phyloP scores from a whole-genome alignment of 2,329 filamentous ascomycete species.

The Fusarium domesticum region DNA sequence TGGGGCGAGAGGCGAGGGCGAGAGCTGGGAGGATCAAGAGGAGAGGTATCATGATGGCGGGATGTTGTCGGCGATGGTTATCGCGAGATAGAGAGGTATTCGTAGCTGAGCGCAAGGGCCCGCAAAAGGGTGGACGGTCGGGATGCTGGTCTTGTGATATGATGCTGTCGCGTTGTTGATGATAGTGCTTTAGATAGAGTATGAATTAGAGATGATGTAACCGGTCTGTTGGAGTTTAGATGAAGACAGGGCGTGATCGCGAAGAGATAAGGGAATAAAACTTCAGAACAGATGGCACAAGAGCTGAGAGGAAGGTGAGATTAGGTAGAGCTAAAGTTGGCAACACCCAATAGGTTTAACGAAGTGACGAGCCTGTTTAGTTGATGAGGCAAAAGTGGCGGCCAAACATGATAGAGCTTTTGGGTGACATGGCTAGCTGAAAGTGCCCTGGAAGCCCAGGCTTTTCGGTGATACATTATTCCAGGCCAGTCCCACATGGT shows the following conservation, averaged over 20 bases:
- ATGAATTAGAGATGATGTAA: no score
- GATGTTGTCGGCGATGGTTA: slow-evolving; percentile 1
- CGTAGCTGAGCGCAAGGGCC: neutral
- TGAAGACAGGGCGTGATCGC: neutral
- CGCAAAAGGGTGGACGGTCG: neutral
- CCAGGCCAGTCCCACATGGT: neutral
- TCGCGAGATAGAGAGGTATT: neutral
- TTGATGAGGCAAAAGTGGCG: slow-evolving; percentile 16
- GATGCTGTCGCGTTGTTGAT: neutral
- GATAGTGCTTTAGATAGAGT: no score
- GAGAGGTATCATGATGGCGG: slow-evolving; percentile 30
- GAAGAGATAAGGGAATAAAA: neutral
- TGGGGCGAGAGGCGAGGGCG: slow-evolving; percentile 35
- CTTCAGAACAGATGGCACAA: neutral
- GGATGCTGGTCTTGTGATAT: neutral
- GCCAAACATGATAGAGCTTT: neutral
- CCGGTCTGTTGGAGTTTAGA: slow-evolving; percentile 15
- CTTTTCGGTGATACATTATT: neutral
- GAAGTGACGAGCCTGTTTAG: no score
- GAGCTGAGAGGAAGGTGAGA: neutral
- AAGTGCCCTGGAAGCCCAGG: no score
- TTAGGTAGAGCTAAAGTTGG: no score
- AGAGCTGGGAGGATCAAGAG: slow-evolving; percentile 27
- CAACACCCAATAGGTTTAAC: no score
- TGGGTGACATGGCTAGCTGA: neutral